phyloP scores from a whole-genome alignment of 768 basidiomycete genomes.

The Suillus subalutaceus region DNA sequence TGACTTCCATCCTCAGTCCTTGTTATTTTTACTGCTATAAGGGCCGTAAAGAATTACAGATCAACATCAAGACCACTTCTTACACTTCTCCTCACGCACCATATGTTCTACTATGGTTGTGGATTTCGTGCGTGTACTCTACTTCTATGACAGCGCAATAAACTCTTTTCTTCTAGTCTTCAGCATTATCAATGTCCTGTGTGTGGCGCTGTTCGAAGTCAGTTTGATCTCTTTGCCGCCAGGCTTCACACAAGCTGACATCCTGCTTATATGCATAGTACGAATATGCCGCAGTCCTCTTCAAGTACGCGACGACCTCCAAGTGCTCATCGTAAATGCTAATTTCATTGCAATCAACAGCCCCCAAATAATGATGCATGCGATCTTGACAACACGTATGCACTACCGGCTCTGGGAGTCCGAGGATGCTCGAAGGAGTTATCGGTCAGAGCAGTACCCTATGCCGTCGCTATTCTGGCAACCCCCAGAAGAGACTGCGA shows the following conservation, averaged over 20 bases:
- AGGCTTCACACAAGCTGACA: not conserved
- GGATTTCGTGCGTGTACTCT: not conserved
- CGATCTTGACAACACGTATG: slow-evolving; percentile 4
- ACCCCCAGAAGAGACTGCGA: not conserved
- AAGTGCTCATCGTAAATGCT: not conserved
- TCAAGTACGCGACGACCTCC: not conserved
- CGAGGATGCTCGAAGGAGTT: not conserved
- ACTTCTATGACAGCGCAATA: not conserved
- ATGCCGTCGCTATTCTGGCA: not conserved
- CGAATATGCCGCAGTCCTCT: not conserved
- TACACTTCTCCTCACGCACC: not conserved
- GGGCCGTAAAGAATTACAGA: not conserved
- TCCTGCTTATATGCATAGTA: not conserved
- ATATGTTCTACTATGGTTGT: not conserved
- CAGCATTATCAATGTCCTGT: not conserved
- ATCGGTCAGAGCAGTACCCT: not conserved
- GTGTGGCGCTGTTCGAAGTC: not conserved
- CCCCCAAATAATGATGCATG: not conserved
- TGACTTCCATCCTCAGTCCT: not conserved
- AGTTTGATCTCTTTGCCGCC: not conserved
- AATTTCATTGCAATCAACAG: not conserved
- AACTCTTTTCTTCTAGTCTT: not conserved
- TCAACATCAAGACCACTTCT: not conserved
- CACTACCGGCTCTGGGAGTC: not conserved
- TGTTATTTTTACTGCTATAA: not conserved